phyloP scores from a whole-genome alignment of 208 protist genomes.

The Leishmania arabica region DNA sequence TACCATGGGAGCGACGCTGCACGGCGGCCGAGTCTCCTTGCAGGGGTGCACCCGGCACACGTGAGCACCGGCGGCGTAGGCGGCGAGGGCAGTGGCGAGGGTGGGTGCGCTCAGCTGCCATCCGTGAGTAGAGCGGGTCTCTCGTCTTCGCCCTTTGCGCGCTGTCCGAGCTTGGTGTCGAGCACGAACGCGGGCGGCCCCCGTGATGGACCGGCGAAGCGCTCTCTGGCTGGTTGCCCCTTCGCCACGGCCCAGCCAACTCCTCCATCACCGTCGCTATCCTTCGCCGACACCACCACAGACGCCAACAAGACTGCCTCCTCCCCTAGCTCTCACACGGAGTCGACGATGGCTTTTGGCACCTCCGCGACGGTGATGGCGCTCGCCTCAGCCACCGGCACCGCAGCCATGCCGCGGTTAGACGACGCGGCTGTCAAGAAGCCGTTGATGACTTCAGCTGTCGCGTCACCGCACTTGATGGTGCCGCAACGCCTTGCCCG shows the following conservation, averaged over 20 bases:
- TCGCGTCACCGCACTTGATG: background rate
- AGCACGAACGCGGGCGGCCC: background rate
- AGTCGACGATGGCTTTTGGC: background rate
- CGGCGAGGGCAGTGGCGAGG: background rate
- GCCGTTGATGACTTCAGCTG: background rate
- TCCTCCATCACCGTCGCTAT: background rate
- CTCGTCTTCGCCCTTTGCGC: background rate
- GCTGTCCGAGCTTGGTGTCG: background rate
- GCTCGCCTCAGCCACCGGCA: background rate
- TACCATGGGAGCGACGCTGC: background rate
- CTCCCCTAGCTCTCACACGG: background rate
- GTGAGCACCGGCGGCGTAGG: background rate
- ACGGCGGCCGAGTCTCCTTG: background rate
- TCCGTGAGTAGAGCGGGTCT: background rate
- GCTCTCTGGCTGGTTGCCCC: background rate
- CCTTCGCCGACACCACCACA: background rate
- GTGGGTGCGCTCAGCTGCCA: background rate
- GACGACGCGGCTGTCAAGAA: background rate
- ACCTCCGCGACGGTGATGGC: background rate
- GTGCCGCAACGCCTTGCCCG: slow-evolving; percentile 5
- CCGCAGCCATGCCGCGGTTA: background rate
- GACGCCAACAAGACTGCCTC: background rate
- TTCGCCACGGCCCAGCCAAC: background rate
- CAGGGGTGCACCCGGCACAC: background rate
- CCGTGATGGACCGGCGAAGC: background rate